phyloP scores from a whole-genome alignment of 768 basidiomycete genomes.

The Suillus decipiens region DNA sequence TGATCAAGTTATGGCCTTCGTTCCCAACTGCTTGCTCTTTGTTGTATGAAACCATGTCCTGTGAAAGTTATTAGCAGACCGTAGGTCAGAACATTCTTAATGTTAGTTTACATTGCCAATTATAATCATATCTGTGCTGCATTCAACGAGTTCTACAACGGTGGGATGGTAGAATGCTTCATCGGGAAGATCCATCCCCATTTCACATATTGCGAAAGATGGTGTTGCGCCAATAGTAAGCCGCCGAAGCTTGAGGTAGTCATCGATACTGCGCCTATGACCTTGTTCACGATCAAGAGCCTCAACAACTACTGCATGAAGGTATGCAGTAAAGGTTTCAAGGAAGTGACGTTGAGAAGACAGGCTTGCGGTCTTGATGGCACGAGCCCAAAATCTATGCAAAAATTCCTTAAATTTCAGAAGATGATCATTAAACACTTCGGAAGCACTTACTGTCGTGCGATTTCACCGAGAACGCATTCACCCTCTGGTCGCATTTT shows the following conservation, averaged over 20 bases:
- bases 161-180: constrained; percentile 31
- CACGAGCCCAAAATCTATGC: constrained; percentile 14
- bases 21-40: constrained; percentile 36
- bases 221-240: constrained; percentile 33
- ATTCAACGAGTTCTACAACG: constrained; percentile 13
- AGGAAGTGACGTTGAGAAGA: constrained; percentile 14
- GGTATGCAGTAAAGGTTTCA: constrained; percentile 6
- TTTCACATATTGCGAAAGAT: constrained; percentile 29
- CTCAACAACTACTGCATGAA: constrained; percentile 8
- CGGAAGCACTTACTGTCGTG: constrained; percentile 22
- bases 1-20: constrained; percentile 35
- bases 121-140: constrained; percentile 22
- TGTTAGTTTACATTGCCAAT: constrained; percentile 25
- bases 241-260: constrained; percentile 36
- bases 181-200: constrained; percentile 35
- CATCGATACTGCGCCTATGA: constrained; percentile 27
- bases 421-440: constrained; percentile 22
- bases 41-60: constrained; percentile 41
- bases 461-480: constrained; percentile 13
- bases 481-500: constrained; percentile 12
- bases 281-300: constrained; percentile 16
- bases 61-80: background rate
- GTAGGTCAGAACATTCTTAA: background rate
- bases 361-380: constrained; percentile 1
- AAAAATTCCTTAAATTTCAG: background rate